Percentiles rank a stretch among this genome's conserved stretches.
Evolutionary conservation across 192 early-diverging fungal genomes (phyloP).

Genomic region (Phycomyces blakesleeanus): DNA sequence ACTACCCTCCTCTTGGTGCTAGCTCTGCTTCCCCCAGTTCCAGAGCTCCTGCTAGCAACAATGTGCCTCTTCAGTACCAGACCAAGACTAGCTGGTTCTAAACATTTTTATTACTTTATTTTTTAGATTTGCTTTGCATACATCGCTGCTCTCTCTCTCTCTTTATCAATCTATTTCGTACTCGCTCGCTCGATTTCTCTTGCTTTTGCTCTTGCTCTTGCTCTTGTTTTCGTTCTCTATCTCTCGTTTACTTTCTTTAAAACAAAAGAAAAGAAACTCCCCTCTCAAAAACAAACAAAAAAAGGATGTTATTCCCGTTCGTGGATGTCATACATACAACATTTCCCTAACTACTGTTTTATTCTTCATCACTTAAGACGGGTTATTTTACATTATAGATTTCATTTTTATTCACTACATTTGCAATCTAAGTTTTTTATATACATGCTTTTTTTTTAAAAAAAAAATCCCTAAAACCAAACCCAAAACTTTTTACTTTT

Average conservation of each 20-base stretch:
- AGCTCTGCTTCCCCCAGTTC: neutral
- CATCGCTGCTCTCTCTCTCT: no score
- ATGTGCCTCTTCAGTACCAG: constrained; percentile 29
- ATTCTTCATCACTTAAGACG: neutral
- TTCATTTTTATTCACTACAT: neutral
- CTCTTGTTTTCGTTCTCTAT: neutral
- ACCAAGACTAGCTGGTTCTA: constrained; percentile 42
- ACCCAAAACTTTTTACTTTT: no score
- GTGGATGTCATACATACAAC: constrained; percentile 1
- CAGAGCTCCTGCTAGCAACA: constrained; percentile 6
- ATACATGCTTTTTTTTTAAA: neutral
- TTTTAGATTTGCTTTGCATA: no score
- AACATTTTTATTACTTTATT: constrained; percentile 4
- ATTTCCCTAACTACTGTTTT: neutral
- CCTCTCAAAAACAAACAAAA: neutral
- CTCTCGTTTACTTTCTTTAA: neutral
- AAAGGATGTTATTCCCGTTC: neutral
- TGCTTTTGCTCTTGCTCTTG: no score
- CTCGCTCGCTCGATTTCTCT: no score
- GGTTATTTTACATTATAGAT: constrained; percentile 3
- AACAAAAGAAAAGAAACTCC: neutral
- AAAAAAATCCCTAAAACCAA: no score
- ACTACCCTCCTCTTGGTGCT: constrained; percentile 21
- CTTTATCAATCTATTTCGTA: no score
- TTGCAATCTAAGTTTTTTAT: neutral